Conservation (phyloP, 2,329 filamentous ascomycete species). For the Neoscytalidium dimidiatum region DNA sequence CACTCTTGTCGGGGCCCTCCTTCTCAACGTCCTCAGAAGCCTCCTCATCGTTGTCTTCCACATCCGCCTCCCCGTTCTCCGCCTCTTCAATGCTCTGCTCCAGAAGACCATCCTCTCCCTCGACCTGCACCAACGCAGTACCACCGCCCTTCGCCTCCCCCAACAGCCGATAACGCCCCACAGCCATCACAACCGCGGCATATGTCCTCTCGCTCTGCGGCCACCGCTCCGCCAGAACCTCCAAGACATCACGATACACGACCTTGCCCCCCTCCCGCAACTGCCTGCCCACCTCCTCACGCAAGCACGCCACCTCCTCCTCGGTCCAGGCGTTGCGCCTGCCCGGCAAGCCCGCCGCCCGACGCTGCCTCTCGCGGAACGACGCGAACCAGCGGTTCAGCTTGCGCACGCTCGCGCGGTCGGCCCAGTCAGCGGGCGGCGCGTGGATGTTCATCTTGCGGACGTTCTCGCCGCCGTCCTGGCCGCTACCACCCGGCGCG, state of each 20-base stretch:
- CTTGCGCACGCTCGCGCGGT: not conserved
- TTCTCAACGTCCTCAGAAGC: not conserved
- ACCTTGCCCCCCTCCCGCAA: not conserved
- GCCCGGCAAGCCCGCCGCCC: not conserved
- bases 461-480: not conserved
- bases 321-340: not conserved
- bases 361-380: not conserved
- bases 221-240: not conserved
- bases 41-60: not conserved
- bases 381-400: not conserved
- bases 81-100: not conserved
- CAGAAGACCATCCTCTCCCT: not conserved
- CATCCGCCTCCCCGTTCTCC: not conserved
- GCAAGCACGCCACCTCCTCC: not conserved
- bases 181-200: not conserved
- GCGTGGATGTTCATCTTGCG: conserved; percentile 11
- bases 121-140: not conserved
- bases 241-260: not conserved
- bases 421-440: not conserved
- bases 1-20: not conserved
- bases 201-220: not conserved
- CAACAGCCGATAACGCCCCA: not conserved
- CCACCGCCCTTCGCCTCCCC: not conserved
- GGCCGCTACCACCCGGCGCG: no score
- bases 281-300: not conserved